Base-by-base conservation (phyloP, 176 grass and related monocot genomes). In the Oryza glaberrima region DNA sequence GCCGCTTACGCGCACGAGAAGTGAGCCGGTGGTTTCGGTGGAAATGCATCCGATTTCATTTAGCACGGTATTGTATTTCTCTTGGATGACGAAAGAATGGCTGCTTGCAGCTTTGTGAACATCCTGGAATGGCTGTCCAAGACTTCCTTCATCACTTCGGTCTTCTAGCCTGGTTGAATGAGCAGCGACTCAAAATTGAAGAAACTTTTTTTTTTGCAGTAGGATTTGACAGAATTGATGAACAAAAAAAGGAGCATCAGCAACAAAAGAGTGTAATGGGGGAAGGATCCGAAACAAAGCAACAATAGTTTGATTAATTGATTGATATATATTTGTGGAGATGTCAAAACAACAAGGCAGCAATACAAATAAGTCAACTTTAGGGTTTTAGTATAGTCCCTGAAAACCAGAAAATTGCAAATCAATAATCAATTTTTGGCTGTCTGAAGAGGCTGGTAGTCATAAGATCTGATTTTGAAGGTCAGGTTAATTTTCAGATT, bases 111-210 rank as follows among this genome's bases (percentile, higher is more conserved):
- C 52, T 19, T 20, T 56, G 52, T 17, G 52, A 20, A 16, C 17
- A 20, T 10, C 52, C 52, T 56, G 52, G 52, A 56, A 56, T 7
- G 52, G 65, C 43, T 45, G 20, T n/a, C 41, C 70, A 16, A 32
- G 61, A n/a, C 22, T 82, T 20, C 49, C 70, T 69, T 69, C 79
- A 69, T 9, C 28, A 44, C 63, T 88, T 88, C 73, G 77, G n/a
- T 81, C 75, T 43, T 10, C 65, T 16, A 60, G n/a, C 86, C 86
- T 89, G 80, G 17, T 91, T 77, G 32, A 82, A 88, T 44, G 71
- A 74, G 52, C 36, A 83, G 65, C 5, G 36, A 58, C 70, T 79
- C 51, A 82, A 61, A 63, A 67, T 13, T 79, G 30, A 47, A 58
- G 11, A 60, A 54, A 44, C 4, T 41, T 41, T 52, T 41, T 41